Evolutionary conservation across 2,329 filamentous ascomycete species (phyloP).

Genomic region (Colletotrichum sp.): DNA sequence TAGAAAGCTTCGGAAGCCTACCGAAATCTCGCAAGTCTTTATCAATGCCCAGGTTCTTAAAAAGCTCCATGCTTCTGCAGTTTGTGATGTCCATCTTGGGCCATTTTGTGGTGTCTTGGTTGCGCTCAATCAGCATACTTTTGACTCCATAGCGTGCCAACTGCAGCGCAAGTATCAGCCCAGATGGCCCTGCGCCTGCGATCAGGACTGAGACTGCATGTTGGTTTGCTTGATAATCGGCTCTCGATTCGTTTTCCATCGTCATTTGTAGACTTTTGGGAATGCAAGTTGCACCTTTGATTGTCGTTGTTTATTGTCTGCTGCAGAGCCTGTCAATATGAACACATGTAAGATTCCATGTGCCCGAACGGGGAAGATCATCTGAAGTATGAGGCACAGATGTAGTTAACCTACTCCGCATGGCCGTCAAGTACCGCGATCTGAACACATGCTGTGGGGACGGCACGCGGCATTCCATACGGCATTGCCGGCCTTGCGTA

Average conservation of each 20-base stretch:
- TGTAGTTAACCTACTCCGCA: not conserved
- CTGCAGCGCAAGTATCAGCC: conserved; percentile 53
- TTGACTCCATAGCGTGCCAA: conserved; percentile 56
- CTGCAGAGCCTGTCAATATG: not conserved
- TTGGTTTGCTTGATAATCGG: not conserved
- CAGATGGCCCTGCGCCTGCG: conserved; percentile 56
- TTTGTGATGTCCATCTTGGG: not conserved
- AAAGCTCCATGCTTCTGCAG: not conserved
- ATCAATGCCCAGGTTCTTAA: not conserved
- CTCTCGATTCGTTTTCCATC: not conserved
- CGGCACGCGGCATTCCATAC: not conserved
- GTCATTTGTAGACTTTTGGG: not conserved
- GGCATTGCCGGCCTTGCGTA: not conserved
- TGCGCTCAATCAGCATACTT: not conserved
- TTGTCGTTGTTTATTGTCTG: not conserved
- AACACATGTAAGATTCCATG: not conserved
- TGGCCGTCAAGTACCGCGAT: not conserved
- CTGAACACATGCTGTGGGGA: not conserved
- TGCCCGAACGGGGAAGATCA: not conserved
- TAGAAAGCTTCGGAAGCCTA: not conserved
- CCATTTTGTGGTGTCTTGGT: not conserved
- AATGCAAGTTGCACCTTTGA: not conserved
- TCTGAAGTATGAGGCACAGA: not conserved
- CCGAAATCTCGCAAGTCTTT: not conserved
- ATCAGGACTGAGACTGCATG: conserved; percentile 32